A percentile compares a stretch with the other conserved stretches of the same genome.
These are phyloP conservation scores for Lentinula sp. DNA, from an alignment of 768 basidiomycete species.

Conservation along the genomic window DNA sequence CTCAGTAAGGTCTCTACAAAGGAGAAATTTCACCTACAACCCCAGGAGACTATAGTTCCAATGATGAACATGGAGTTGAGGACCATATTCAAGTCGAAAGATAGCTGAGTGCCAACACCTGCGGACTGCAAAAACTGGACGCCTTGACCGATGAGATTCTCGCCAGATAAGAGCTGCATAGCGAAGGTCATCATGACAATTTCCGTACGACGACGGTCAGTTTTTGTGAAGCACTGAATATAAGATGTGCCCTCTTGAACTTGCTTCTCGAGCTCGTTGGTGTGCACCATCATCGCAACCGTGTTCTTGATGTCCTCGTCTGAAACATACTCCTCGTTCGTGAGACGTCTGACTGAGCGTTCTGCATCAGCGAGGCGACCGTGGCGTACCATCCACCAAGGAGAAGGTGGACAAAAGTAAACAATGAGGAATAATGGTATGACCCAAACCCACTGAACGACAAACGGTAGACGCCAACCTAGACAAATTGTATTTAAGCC, in stretches of 20 bases:
- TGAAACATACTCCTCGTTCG: slow-evolving; percentile 11
- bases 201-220: slow-evolving; percentile 16
- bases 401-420: slow-evolving; percentile 13
- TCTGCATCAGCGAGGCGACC: slow-evolving; percentile 15
- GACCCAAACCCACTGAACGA: slow-evolving; percentile 18
- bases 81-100: slow-evolving; percentile 15
- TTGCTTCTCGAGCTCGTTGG: slow-evolving; percentile 16
- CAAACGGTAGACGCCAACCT: slow-evolving; percentile 18
- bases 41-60: slow-evolving; percentile 17
- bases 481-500: too few relatives aligned
- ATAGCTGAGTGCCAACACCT: slow-evolving; percentile 9
- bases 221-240: slow-evolving; percentile 14
- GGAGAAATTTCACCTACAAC: slow-evolving; percentile 8
- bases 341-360: slow-evolving; percentile 11
- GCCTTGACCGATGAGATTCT: slow-evolving; percentile 17
- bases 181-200: slow-evolving; percentile 21
- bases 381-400: slow-evolving; percentile 18
- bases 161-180: slow-evolving; percentile 16
- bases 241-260: slow-evolving; percentile 15
- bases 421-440: slow-evolving; percentile 13
- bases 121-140: slow-evolving; percentile 16
- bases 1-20: not conserved
- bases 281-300: slow-evolving; percentile 17
- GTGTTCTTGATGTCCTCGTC: slow-evolving; percentile 12
- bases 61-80: slow-evolving; percentile 21